These are phyloP conservation scores for Cordia subcordata DNA, from an alignment of 257 asterid species.

Conservation along the genomic window DNA sequence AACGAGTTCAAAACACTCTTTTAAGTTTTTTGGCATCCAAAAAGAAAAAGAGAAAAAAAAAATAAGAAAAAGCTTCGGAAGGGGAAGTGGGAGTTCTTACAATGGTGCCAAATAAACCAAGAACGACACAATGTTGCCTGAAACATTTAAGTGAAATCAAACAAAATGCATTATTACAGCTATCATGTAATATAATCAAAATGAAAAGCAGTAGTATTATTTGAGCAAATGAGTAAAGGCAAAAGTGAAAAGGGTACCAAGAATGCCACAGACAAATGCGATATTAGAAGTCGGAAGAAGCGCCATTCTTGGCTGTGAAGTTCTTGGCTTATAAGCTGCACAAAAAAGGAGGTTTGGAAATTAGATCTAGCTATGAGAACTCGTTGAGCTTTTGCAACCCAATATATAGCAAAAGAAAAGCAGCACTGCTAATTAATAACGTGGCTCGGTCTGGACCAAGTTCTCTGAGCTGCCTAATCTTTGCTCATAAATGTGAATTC, in stretches of 20 bases:
- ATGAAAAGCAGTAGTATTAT: not conserved
- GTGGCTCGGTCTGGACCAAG: too few relatives aligned
- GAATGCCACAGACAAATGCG: constrained; percentile 60
- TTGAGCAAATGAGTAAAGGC: too few relatives aligned
- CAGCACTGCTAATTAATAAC: too few relatives aligned
- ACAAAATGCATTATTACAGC: not conserved
- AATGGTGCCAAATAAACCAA: constrained; percentile 75
- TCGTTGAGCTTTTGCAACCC: too few relatives aligned
- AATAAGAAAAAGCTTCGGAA: not conserved
- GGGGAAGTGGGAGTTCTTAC: constrained; percentile 27
- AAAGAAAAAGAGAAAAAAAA: not conserved
- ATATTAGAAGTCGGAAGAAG: constrained; percentile 11
- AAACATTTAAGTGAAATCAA: not conserved
- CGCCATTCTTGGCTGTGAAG: constrained; percentile 41
- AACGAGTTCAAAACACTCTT: too few relatives aligned
- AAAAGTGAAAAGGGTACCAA: constrained; percentile 34
- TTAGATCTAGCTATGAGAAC: too few relatives aligned
- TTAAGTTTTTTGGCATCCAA: too few relatives aligned
- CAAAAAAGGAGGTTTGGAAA: too few relatives aligned
- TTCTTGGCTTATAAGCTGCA: not conserved
- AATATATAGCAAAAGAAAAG: too few relatives aligned
- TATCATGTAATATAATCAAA: too few relatives aligned
- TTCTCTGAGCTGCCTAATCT: too few relatives aligned
- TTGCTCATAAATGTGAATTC: too few relatives aligned
- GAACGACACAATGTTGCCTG: constrained; percentile 75